phyloP scores from a whole-genome alignment of 495 filamentous ascomycete genomes.

The Daldinia vernicosa region DNA sequence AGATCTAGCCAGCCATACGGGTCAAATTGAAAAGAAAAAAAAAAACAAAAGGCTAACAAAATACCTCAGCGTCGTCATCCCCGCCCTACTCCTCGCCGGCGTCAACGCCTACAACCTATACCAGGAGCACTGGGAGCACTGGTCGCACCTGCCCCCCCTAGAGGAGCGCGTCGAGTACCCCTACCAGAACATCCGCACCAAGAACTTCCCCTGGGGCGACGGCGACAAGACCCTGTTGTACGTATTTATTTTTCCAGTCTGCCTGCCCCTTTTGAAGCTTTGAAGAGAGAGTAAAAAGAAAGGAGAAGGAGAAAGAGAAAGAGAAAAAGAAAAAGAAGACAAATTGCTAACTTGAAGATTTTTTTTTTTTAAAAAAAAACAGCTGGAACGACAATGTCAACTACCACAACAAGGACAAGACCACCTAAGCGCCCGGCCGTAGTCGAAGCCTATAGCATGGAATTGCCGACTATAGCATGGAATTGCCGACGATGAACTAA shows the following conservation, averaged over 20 bases:
- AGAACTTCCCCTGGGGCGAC: constrained; percentile 91
- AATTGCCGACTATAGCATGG: background rate
- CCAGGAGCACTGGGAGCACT: constrained; percentile 97
- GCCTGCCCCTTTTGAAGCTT: too few species aligned
- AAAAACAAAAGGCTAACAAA: constrained; percentile 28
- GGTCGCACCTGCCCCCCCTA: constrained; percentile 81
- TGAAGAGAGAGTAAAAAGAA: too few species aligned
- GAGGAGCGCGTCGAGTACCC: constrained; percentile 90
- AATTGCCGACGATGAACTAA: background rate
- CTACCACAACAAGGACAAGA: constrained; percentile 93
- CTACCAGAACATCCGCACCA: constrained; percentile 91
- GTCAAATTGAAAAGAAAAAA: background rate
- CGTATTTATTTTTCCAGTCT: constrained; percentile 23
- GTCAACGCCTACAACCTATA: constrained; percentile 89
- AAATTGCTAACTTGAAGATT: constrained; percentile 3
- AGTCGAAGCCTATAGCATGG: background rate
- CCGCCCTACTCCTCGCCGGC: constrained; percentile 71
- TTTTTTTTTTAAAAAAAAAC: constrained; percentile 16
- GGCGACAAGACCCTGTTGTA: constrained; percentile 78
- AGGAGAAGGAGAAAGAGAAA: background rate
- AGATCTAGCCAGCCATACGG: too few species aligned
- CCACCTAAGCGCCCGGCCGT: constrained; percentile 54
- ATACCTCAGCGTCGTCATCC: constrained; percentile 68
- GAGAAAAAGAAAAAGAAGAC: background rate
- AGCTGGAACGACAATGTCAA: constrained; percentile 97